Conservation (phyloP, 805 yeast species). For the Blastobotrys chiropterorum region DNA sequence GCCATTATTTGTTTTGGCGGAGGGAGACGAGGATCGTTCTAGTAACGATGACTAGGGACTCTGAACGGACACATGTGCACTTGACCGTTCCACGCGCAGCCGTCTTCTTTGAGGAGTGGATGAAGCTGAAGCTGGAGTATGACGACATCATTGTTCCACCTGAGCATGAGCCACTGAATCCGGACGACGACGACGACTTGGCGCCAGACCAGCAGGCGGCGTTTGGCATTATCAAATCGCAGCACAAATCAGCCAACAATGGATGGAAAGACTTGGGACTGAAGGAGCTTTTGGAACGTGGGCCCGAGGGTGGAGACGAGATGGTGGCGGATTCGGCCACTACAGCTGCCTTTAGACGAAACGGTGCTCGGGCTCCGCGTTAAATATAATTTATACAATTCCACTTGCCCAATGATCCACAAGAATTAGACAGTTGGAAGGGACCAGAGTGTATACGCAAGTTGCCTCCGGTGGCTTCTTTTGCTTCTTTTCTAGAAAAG, state of each 20-base stretch:
- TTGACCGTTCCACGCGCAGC: constrained; percentile 24
- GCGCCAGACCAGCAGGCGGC: constrained; percentile 20
- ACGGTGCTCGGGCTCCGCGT: background rate
- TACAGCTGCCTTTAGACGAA: background rate
- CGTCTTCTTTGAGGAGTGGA: constrained; percentile 27
- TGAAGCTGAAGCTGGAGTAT: constrained; percentile 23
- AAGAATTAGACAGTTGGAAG: background rate
- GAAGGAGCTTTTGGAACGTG: constrained; percentile 13
- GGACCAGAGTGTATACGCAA: too few relatives aligned
- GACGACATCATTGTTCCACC: constrained; percentile 24
- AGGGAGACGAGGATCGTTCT: background rate
- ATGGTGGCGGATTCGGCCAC: constrained; percentile 3
- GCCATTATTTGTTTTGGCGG: background rate
- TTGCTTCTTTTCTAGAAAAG: too few relatives aligned
- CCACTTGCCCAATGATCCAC: background rate
- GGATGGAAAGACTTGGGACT: constrained; percentile 22
- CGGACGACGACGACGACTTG: constrained; percentile 25
- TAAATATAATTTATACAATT: too few relatives aligned
- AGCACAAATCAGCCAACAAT: constrained; percentile 9
- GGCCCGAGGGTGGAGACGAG: constrained; percentile 8
- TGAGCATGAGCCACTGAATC: constrained; percentile 18
- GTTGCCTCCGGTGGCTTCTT: too few relatives aligned
- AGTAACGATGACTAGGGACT: constrained; percentile 22
- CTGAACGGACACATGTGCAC: constrained; percentile 29
- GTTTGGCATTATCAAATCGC: constrained; percentile 15